These are phyloP conservation scores for Sugiyamaella castrensis DNA, from an alignment of 1,139 yeast genomes.

Conservation along the genomic window DNA sequence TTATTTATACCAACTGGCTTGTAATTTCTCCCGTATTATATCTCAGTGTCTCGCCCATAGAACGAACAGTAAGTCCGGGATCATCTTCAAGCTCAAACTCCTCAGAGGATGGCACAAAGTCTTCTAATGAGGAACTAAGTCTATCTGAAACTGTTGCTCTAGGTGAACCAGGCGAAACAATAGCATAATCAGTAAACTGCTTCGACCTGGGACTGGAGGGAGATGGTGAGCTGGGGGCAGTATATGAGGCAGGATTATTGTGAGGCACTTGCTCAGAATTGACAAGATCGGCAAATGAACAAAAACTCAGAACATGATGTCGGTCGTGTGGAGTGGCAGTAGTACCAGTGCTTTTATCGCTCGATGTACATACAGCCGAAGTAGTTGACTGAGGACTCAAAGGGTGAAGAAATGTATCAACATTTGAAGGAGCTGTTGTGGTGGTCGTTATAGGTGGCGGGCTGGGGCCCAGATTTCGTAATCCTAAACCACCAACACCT, in stretches of 20 bases:
- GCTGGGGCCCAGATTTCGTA: conserved; percentile 1
- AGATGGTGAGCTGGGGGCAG: conserved; percentile 8
- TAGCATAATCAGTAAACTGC: conserved; percentile 1
- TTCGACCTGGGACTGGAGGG: conserved; percentile 8
- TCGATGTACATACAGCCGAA: background rate
- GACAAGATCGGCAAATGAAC: conserved; percentile 73
- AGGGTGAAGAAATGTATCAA: too few relatives aligned
- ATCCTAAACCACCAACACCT: conserved; percentile 3
- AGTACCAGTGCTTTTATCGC: background rate
- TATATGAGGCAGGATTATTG: background rate
- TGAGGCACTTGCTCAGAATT: conserved; percentile 9
- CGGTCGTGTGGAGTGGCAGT: background rate
- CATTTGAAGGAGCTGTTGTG: background rate
- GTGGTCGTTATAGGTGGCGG: background rate
- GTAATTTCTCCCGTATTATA: conserved; percentile 41
- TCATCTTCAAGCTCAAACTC: conserved; percentile 14
- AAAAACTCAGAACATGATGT: conserved; percentile 67
- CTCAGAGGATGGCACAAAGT: conserved; percentile 6
- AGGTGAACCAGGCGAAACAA: conserved; percentile 4
- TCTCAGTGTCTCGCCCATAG: conserved; percentile 43
- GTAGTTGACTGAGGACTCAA: too few relatives aligned
- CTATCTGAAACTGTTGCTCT: conserved; percentile 3
- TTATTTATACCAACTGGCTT: conserved; percentile 15
- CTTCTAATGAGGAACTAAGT: background rate
- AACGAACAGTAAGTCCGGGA: conserved; percentile 33